phyloP scores from a whole-genome alignment of 2,329 filamentous ascomycete species.

The Ploettnerulaceae sp. region DNA sequence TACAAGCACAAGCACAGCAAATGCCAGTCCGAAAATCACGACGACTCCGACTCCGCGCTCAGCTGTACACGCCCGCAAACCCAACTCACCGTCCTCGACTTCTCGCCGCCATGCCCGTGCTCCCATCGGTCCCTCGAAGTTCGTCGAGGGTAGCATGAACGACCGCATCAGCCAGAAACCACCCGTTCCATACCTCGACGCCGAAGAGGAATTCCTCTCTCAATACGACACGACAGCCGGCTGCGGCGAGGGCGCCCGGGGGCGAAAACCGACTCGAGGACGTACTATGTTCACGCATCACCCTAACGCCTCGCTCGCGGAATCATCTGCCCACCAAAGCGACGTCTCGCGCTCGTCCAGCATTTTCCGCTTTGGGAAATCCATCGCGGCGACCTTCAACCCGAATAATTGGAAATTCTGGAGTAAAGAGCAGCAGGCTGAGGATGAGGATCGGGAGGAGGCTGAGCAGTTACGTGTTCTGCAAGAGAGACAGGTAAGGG shows the following conservation, averaged over 20 bases:
- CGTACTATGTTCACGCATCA: constrained; percentile 16
- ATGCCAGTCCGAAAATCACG: constrained; percentile 5
- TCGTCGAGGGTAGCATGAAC: constrained; percentile 79
- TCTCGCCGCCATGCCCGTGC: constrained; percentile 28
- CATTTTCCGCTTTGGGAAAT: constrained; percentile 52
- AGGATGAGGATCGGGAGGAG: constrained; percentile 37
- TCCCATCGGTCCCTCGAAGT: constrained; percentile 55
- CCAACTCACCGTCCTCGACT: constrained; percentile 28
- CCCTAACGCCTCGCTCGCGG: constrained; percentile 17
- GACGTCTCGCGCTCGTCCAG: constrained; percentile 25
- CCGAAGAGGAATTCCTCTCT: constrained; percentile 23
- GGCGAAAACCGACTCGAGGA: constrained; percentile 19
- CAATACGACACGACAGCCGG: constrained; percentile 12
- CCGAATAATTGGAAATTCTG: constrained; percentile 45
- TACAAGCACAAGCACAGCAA: constrained; percentile 7
- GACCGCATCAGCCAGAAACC: constrained; percentile 70
- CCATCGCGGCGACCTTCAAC: constrained; percentile 49
- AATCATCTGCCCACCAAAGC: constrained; percentile 17
- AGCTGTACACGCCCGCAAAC: constrained; percentile 21
- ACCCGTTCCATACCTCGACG: constrained; percentile 28
- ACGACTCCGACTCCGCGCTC: constrained; percentile 13
- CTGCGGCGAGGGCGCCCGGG: constrained; percentile 7
- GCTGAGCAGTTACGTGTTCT: constrained; percentile 40
- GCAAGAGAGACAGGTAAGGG: constrained; percentile 40
- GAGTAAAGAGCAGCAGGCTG: constrained; percentile 20